Conservation (phyloP, 768 basidiomycete species). For the Tulasnella sp. region DNA sequence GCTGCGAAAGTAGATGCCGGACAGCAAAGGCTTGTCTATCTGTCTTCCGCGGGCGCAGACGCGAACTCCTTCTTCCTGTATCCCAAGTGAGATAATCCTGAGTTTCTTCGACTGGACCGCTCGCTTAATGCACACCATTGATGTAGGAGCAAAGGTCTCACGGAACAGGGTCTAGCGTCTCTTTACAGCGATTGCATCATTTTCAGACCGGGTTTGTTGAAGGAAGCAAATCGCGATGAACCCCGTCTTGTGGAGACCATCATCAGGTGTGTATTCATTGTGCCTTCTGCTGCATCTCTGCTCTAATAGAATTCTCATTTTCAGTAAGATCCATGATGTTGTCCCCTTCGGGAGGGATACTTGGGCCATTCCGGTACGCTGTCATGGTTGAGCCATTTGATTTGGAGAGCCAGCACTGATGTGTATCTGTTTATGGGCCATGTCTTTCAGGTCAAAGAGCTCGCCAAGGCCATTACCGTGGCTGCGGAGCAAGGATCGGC, state of each 20-base stretch:
- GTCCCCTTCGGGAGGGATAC: constrained; percentile 30
- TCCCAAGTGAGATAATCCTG: constrained; percentile 28
- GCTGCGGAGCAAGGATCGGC: constrained; percentile 47
- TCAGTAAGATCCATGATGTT: constrained; percentile 30
- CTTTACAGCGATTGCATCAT: constrained; percentile 60
- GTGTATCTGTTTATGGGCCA: neutral
- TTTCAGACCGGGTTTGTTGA: constrained; percentile 51
- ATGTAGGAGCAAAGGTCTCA: constrained; percentile 64
- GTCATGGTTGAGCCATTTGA: neutral
- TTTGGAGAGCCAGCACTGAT: too few relatives aligned
- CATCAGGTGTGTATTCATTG: constrained; percentile 28
- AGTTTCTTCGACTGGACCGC: neutral
- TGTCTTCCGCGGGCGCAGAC: constrained; percentile 40
- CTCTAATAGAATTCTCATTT: neutral
- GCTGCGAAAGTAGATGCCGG: constrained; percentile 41
- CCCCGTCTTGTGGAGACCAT: constrained; percentile 32
- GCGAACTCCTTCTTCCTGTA: constrained; percentile 43
- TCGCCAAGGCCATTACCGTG: constrained; percentile 42
- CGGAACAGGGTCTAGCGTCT: constrained; percentile 53
- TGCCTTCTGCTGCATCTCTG: neutral
- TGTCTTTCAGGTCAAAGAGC: constrained; percentile 34
- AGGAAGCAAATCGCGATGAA: constrained; percentile 36
- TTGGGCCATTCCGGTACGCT: constrained; percentile 35
- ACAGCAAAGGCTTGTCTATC: constrained; percentile 53
- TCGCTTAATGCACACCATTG: neutral